Conservation (phyloP, 2,329 filamentous ascomycete genomes). For the Colletotrichum karsti region DNA sequence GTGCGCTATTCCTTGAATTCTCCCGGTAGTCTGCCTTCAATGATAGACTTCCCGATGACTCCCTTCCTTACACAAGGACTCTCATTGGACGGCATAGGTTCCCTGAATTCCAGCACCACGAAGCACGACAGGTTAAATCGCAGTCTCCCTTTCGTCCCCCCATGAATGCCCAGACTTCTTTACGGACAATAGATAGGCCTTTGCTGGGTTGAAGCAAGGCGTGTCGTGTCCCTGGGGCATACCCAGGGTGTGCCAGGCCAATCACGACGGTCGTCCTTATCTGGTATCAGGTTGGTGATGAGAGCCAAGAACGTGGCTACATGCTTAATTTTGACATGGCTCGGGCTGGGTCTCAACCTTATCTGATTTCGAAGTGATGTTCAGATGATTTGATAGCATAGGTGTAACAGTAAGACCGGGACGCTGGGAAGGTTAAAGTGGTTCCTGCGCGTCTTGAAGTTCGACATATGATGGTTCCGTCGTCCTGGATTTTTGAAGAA, state of each 20-base stretch:
- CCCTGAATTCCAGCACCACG: neutral
- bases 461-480: neutral
- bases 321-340: constrained; percentile 2
- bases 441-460: neutral
- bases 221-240: neutral
- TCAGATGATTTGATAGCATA: neutral
- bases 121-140: neutral
- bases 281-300: neutral
- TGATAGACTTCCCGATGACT: neutral
- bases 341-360: neutral
- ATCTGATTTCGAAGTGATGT: neutral
- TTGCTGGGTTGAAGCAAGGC: neutral
- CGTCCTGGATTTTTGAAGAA: neutral
- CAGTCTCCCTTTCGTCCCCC: neutral
- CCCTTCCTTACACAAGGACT: neutral
- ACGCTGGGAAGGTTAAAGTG: constrained; percentile 2
- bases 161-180: neutral
- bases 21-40: neutral
- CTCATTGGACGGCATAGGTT: neutral
- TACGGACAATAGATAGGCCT: neutral
- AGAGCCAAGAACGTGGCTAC: constrained; percentile 5
- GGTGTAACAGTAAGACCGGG: neutral
- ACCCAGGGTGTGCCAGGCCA: neutral
- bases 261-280: constrained; percentile 10
- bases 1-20: neutral